Evolutionary conservation across 495 filamentous ascomycete genomes (phyloP).

Genomic region (Amorphotheca resinae): DNA sequence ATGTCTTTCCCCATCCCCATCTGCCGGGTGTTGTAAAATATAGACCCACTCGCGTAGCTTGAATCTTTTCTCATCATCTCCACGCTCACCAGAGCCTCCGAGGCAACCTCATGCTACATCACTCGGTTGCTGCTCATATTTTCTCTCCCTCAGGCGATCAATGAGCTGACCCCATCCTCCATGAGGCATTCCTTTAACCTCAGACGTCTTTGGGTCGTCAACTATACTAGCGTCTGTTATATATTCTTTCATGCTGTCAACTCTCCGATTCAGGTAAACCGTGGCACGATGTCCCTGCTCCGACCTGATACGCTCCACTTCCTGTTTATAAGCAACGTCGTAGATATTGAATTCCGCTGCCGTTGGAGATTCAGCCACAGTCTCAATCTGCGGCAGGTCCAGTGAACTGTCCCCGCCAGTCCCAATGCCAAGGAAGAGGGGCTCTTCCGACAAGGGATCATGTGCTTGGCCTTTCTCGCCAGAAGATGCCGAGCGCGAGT

Average conservation of each 20-base stretch:
- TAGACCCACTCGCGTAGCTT: conserved; percentile 5
- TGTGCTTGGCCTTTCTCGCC: conserved; percentile 51
- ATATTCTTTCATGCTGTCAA: conserved; percentile 17
- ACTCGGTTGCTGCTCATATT: not conserved
- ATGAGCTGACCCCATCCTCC: conserved; percentile 15
- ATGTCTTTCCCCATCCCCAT: conserved; percentile 8
- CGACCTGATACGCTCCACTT: conserved; percentile 56
- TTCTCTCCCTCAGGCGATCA: conserved; percentile 13
- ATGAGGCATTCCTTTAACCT: conserved; percentile 5
- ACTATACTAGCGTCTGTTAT: conserved; percentile 16
- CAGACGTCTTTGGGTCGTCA: not conserved
- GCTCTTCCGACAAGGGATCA: conserved; percentile 45
- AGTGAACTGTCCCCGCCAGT: conserved; percentile 32
- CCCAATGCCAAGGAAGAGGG: conserved; percentile 62
- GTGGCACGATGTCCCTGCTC: conserved; percentile 17
- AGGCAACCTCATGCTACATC: conserved; percentile 10
- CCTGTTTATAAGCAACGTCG: conserved; percentile 70
- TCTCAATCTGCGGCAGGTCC: conserved; percentile 22
- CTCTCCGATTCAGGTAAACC: conserved; percentile 19
- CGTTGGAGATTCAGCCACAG: conserved; percentile 72
- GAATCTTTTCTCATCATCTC: conserved; percentile 6
- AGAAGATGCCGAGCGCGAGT: conserved; percentile 5
- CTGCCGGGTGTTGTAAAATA: conserved; percentile 6
- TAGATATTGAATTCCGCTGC: conserved; percentile 77
- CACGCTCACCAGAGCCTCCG: conserved; percentile 13